Evolutionary conservation across 164 flowering plant species (phyloP).

Genomic region (Pachysandra terminalis): DNA sequence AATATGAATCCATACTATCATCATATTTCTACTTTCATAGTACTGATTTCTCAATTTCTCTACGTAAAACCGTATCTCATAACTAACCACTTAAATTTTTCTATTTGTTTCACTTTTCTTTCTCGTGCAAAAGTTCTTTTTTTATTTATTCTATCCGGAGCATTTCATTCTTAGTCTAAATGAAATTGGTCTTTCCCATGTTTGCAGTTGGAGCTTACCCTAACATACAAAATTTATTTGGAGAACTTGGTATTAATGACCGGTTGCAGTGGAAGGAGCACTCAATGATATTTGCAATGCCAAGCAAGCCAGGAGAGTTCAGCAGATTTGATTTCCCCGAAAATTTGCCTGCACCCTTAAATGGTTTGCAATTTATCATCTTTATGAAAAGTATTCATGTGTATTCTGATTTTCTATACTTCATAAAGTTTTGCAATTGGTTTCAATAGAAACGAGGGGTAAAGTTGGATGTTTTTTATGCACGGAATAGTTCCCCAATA

Average conservation of each 20-base stretch:
- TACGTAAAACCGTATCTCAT: not conserved
- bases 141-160: not conserved
- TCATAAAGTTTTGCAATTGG: not conserved
- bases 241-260: conserved; percentile 93
- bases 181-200: conserved; percentile 2
- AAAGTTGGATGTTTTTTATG: not conserved
- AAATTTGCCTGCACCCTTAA: conserved; percentile 81
- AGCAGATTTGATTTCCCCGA: conserved; percentile 98
- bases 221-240: conserved; percentile 88
- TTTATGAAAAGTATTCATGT: not conserved
- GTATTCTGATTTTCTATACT: not conserved
- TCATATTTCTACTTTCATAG: too few relatives aligned
- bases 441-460: too few relatives aligned
- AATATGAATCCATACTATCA: too few relatives aligned
- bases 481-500: not conserved
- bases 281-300: conserved; percentile 99
- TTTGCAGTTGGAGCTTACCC: conserved; percentile 97
- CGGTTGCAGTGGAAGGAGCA: conserved; percentile 99
- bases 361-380: conserved; percentile 49
- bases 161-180: not conserved
- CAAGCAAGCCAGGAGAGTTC: conserved; percentile 92
- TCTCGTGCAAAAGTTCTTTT: not conserved
- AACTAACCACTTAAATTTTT: not conserved
- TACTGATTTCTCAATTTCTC: too few relatives aligned
- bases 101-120: not conserved